A percentile compares a stretch with the other conserved stretches of the same genome.
Evolutionary conservation across 106 monocot species (phyloP).

Genomic region (Xerophyta viscosa): DNA sequence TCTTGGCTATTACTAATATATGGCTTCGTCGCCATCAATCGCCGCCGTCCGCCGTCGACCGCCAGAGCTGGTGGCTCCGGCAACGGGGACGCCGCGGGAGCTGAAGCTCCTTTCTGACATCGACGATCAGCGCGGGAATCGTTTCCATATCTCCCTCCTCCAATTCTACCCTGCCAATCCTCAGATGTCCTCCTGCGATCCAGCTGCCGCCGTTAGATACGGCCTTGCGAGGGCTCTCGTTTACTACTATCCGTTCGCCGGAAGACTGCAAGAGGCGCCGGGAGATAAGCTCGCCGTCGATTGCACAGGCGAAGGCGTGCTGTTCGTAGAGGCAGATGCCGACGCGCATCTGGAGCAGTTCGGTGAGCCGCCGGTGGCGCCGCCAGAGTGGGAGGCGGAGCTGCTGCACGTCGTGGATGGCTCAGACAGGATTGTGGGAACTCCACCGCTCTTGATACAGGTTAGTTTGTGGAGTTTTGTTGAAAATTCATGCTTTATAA

Average conservation of each 20-base stretch:
- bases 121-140: slow-evolving; percentile 22
- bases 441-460: slow-evolving; percentile 10
- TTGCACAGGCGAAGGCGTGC: slow-evolving; percentile 21
- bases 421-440: not conserved
- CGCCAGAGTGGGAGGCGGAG: not conserved
- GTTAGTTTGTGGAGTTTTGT: no score
- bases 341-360: slow-evolving; percentile 13
- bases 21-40: not conserved
- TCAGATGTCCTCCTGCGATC: not conserved
- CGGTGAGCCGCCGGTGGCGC: slow-evolving; percentile 9
- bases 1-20: no score
- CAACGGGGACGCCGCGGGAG: slow-evolving; percentile 20
- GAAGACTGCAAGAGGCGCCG: slow-evolving; percentile 3
- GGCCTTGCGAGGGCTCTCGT: slow-evolving; percentile 9
- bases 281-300: slow-evolving; percentile 9
- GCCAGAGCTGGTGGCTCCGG: slow-evolving; percentile 18
- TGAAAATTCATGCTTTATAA: no score
- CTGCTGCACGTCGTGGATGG: not conserved
- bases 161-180: slow-evolving; percentile 14
- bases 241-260: slow-evolving; percentile 15
- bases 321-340: slow-evolving; percentile 36
- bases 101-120: slow-evolving; percentile 28
- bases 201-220: slow-evolving; percentile 1
- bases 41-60: slow-evolving; percentile 9
- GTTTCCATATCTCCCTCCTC: slow-evolving; percentile 11